phyloP scores from a whole-genome alignment of 2,329 filamentous ascomycete species.

The Claviceps capensis region DNA sequence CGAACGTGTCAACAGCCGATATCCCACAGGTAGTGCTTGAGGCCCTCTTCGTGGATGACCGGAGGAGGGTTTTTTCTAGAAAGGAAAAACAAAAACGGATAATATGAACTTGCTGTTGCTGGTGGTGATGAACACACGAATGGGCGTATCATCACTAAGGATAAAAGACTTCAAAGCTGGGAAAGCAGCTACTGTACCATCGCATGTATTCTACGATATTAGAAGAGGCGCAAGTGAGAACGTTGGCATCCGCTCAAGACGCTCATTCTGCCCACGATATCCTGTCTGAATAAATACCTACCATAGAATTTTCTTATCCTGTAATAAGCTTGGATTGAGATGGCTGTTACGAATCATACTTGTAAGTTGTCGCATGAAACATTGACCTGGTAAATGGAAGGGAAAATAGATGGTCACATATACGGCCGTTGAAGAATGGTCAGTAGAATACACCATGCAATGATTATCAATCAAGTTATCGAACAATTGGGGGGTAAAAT shows the following conservation, averaged over 20 bases:
- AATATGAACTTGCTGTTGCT: too few species aligned
- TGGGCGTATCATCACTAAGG: not conserved
- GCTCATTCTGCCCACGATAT: not conserved
- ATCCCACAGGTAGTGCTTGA: not conserved
- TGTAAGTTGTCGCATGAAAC: too few species aligned
- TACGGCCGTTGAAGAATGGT: too few species aligned
- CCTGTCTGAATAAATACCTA: too few species aligned
- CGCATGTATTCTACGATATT: constrained; percentile 1
- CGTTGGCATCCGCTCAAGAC: not conserved
- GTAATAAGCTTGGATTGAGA: not conserved
- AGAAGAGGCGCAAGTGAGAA: not conserved
- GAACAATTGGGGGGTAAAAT: too few species aligned
- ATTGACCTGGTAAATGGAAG: too few species aligned
- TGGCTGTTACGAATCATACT: too few species aligned
- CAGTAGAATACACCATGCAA: too few species aligned
- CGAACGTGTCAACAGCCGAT: not conserved
- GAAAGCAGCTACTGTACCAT: constrained; percentile 5
- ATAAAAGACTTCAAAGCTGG: not conserved
- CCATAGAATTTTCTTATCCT: not conserved
- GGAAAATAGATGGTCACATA: too few species aligned
- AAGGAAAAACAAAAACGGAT: too few species aligned
- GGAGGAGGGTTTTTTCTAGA: too few species aligned
- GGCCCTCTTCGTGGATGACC: not conserved
- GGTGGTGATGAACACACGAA: not conserved
- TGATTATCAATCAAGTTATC: too few species aligned